A percentile compares a stretch with the other conserved stretches of the same genome.
Evolutionary conservation across 2,329 filamentous ascomycete species (phyloP).

Genomic region (Exophiala sp.): DNA sequence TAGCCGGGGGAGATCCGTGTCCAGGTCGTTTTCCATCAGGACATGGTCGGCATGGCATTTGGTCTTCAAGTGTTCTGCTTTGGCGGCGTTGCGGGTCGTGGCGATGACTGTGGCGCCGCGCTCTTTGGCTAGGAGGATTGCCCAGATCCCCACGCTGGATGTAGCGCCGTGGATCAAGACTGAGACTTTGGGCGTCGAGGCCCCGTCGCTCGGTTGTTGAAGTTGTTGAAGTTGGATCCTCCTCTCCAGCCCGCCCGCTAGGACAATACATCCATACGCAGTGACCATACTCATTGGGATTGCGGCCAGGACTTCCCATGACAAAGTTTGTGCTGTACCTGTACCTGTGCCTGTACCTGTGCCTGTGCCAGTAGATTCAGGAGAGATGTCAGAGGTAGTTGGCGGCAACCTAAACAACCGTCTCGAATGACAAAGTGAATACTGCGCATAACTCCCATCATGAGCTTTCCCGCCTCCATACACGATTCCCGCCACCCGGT

Average conservation of each 20-base stretch:
- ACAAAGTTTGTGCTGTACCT: neutral
- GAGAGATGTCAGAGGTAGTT: too few species aligned
- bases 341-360: constrained; percentile 2
- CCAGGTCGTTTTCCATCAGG: constrained; percentile 2
- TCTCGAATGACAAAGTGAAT: neutral
- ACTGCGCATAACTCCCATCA: constrained; percentile 5
- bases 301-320: neutral
- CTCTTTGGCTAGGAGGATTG: constrained; percentile 5
- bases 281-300: constrained; percentile 6
- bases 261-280: constrained; percentile 3
- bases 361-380: neutral
- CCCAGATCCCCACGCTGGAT: neutral
- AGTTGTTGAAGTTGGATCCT: neutral
- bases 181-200: neutral
- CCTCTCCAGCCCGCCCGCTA: constrained; percentile 1
- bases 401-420: neutral
- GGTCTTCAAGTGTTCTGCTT: neutral
- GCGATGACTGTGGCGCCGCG: neutral
- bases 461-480: constrained; percentile 5
- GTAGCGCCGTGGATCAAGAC: constrained; percentile 1
- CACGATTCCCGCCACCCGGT: neutral
- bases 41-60: constrained; percentile 2
- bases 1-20: neutral
- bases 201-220: neutral
- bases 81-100: neutral